Evolutionary conservation across 345 rosid genomes (phyloP).

Genomic region (Murraya koenigii): DNA sequence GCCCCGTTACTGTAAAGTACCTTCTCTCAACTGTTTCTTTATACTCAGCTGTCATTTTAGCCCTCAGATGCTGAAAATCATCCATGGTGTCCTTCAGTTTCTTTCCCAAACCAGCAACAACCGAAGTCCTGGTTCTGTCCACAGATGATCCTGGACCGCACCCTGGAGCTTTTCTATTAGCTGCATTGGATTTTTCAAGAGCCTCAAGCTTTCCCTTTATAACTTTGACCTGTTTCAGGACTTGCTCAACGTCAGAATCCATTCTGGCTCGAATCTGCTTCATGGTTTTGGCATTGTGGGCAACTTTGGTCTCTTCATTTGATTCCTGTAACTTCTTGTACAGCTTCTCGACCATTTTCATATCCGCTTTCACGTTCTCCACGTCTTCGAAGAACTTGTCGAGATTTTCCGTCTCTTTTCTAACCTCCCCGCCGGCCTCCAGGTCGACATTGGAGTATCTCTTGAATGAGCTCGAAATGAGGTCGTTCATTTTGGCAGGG

Average conservation of each 20-base stretch:
- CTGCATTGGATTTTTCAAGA: constrained; percentile 71
- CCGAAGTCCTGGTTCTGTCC: constrained; percentile 79
- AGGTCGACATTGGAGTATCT: constrained; percentile 50
- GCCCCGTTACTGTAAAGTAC: constrained; percentile 77
- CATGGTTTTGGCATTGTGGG: constrained; percentile 65
- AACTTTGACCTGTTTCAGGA: constrained; percentile 64
- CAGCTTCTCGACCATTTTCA: constrained; percentile 58
- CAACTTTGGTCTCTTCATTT: constrained; percentile 64
- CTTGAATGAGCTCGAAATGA: constrained; percentile 61
- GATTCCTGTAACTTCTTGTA: constrained; percentile 60
- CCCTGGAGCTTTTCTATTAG: constrained; percentile 60
- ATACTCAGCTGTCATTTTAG: constrained; percentile 58
- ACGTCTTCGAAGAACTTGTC: constrained; percentile 80
- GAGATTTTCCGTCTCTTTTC: constrained; percentile 49
- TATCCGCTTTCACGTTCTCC: constrained; percentile 76
- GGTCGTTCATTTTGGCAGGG: constrained; percentile 36
- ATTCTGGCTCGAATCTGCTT: constrained; percentile 60
- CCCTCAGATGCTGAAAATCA: constrained; percentile 54
- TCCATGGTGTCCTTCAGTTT: constrained; percentile 77
- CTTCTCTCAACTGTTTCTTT: constrained; percentile 79
- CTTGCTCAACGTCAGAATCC: constrained; percentile 60
- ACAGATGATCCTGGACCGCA: constrained; percentile 87
- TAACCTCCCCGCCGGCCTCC: constrained; percentile 22
- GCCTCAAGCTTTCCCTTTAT: constrained; percentile 72
- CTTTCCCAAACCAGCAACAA: constrained; percentile 76